Conservation (phyloP, 768 basidiomycete species). For the Suillus variegatus region DNA sequence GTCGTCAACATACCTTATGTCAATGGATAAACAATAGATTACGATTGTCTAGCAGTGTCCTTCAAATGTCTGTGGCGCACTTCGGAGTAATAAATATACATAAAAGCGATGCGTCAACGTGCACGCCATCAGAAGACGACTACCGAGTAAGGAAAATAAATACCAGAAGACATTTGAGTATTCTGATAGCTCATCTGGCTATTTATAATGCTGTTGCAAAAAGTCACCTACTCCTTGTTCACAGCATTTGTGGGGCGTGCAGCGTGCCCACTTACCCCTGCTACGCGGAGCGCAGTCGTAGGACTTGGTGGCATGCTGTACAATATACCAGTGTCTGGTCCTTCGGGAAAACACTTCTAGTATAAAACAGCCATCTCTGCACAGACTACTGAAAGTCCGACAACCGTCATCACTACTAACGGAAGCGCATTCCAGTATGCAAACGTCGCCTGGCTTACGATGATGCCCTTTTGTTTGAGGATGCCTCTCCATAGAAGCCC, state of each 20-base stretch:
- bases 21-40: background rate
- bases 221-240: background rate
- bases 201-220: background rate
- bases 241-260: background rate
- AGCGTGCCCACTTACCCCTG: background rate
- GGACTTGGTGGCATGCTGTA: background rate
- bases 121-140: background rate
- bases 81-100: background rate
- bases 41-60: background rate
- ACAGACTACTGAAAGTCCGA: constrained; percentile 69
- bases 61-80: background rate
- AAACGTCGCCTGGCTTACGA: constrained; percentile 62
- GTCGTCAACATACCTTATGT: background rate
- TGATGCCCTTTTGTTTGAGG: constrained; percentile 69
- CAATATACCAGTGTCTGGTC: background rate
- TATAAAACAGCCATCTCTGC: constrained; percentile 71
- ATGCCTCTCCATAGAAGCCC: constrained; percentile 85
- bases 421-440: constrained; percentile 72
- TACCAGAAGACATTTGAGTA: background rate
- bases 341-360: background rate
- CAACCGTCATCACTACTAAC: constrained; percentile 61
- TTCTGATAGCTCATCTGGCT: background rate
- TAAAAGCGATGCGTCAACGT: background rate
- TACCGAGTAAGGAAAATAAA: background rate
- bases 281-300: background rate